These are phyloP conservation scores for Lotus japonicus DNA, from an alignment of 306 rosid species.

Conservation along the genomic window DNA sequence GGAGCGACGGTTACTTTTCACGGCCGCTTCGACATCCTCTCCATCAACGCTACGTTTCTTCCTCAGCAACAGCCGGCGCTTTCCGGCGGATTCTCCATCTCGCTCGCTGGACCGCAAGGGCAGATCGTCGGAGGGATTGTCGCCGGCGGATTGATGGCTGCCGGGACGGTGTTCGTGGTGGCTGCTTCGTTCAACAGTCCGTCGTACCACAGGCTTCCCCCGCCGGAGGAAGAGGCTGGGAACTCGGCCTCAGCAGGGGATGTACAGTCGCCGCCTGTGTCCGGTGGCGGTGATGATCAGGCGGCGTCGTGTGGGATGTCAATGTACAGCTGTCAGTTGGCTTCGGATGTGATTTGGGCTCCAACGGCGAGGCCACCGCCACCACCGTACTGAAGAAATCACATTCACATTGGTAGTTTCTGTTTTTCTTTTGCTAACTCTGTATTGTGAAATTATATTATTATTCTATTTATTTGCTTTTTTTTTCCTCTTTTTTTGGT, in stretches of 20 bases:
- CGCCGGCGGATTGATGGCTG: slow-evolving; percentile 52
- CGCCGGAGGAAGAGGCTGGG: slow-evolving; percentile 46
- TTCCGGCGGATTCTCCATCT: slow-evolving; percentile 65
- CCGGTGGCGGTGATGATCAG: slow-evolving; percentile 45
- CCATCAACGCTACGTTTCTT: slow-evolving; percentile 69
- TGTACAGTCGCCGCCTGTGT: slow-evolving; percentile 36
- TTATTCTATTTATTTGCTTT: neutral
- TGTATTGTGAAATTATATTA: slow-evolving; percentile 17
- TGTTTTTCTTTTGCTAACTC: neutral
- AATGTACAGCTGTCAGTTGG: slow-evolving; percentile 64
- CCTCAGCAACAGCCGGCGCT: slow-evolving; percentile 30
- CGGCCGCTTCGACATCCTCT: slow-evolving; percentile 86
- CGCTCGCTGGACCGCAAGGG: slow-evolving; percentile 88
- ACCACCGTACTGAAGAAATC: slow-evolving; percentile 50
- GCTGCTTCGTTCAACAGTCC: slow-evolving; percentile 81
- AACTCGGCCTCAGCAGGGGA: slow-evolving; percentile 37
- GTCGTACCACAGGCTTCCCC: slow-evolving; percentile 57
- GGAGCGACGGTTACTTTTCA: slow-evolving; percentile 81
- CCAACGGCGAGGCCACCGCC: slow-evolving; percentile 65
- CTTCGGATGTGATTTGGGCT: slow-evolving; percentile 82
- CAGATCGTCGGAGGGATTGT: slow-evolving; percentile 92
- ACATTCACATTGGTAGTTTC: neutral
- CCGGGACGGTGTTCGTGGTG: slow-evolving; percentile 64
- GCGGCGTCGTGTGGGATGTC: slow-evolving; percentile 65
- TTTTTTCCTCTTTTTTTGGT: neutral